Evolutionary conservation across 2,329 filamentous ascomycete genomes (phyloP), one percentile per base, ranked within the genome.

Genomic region (Fusarium sp.): DNA sequence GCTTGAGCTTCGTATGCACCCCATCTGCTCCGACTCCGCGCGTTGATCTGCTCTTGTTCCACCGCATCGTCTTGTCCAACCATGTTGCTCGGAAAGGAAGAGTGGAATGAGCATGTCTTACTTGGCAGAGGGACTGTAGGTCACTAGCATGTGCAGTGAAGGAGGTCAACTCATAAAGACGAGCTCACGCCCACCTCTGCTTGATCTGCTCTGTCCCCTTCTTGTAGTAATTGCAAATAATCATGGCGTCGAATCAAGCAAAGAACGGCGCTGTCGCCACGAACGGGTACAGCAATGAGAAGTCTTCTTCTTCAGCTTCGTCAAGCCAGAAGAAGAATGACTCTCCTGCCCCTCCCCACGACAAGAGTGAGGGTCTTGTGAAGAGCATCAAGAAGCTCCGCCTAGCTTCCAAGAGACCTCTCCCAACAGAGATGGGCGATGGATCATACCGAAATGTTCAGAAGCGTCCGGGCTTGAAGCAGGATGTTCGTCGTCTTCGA

Each of bases 391-490:
- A 78, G 66, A 75, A 79, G 49, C 71, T 82, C 28, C 74, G 78
- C 4, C 73, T 80, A 56, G 85, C 88, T 7, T 88, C 89, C 2
- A 83, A 83, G 61, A 81, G 87, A n/a, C 90, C 91, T 12, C 79
- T 91, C 32, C 90, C 91, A 0, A 88, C 82, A 3, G 84, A 91
- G 72, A 85, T 83, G 56, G 89, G 89, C 27, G 86, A 90, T 74
- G 89, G 89, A n/a, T 85, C 86, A 4, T 91, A 89, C 59, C 79
- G 84, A 7, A 74, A 76, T 10, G 77, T 82, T 3, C 80, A 81
- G n/a, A 82, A 82, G 69, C 83, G 85, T 16, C 85, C 85, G 0
- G 66, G 69, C 6, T 30, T 76, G 14, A 68, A 48, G 53, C 46
- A 76, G 43, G 74, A 76, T 25, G 13, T 76, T 8, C 47, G 66